A percentile compares a stretch with the other conserved stretches of the same genome.
These are phyloP conservation scores for Boletus reticuloceps DNA, from an alignment of 768 basidiomycete genomes.

Conservation along the genomic window DNA sequence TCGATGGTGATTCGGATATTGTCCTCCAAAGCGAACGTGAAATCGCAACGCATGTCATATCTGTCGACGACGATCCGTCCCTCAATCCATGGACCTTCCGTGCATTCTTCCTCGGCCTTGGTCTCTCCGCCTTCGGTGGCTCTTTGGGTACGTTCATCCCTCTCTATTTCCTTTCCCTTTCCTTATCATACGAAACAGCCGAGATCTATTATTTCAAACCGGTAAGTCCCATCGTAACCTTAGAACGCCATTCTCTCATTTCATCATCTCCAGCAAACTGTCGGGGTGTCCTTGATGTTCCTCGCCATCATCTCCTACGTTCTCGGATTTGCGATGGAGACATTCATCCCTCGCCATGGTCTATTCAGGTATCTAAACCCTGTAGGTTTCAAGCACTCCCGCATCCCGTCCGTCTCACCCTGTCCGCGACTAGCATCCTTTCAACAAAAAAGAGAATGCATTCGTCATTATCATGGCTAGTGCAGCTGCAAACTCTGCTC, in stretches of 20 bases:
- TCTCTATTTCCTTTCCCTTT: not conserved
- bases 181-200: constrained; percentile 29
- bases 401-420: not conserved
- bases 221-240: constrained; percentile 21
- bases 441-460: constrained; percentile 59
- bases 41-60: constrained; percentile 46
- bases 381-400: constrained; percentile 9
- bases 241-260: not conserved
- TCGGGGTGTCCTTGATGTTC: constrained; percentile 52
- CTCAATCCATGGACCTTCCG: constrained; percentile 39
- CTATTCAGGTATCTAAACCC: constrained; percentile 53
- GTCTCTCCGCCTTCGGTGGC: constrained; percentile 49
- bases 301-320: constrained; percentile 49
- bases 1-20: constrained; percentile 5
- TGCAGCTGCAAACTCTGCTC: constrained; percentile 52
- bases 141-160: constrained; percentile 39
- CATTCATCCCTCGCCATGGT: constrained; percentile 43
- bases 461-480: constrained; percentile 57
- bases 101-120: constrained; percentile 51
- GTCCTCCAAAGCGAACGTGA: constrained; percentile 39
- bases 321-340: constrained; percentile 48
- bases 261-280: constrained; percentile 41
- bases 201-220: constrained; percentile 64
- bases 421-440: constrained; percentile 39
- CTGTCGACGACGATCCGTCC: constrained; percentile 32